Conservation (phyloP, 345 rosid genomes). For the Gynandropsis gynandra region DNA sequence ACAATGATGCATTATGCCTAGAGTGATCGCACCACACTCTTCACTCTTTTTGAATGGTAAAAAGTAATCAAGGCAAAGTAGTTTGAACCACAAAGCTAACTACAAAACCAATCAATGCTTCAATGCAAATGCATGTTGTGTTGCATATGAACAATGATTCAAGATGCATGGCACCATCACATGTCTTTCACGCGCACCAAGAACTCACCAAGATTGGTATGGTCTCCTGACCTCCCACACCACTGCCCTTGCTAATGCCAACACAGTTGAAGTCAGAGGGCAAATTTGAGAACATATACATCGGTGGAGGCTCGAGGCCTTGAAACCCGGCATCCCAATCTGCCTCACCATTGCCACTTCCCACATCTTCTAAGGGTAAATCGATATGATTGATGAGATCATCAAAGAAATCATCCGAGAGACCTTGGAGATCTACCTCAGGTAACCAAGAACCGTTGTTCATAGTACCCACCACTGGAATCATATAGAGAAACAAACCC, state of each 20-base stretch:
- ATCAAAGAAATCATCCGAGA: conserved; percentile 56
- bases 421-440: conserved; percentile 43
- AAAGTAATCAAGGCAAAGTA: neutral
- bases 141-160: neutral
- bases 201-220: conserved; percentile 37
- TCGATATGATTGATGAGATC: conserved; percentile 43
- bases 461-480: conserved; percentile 26
- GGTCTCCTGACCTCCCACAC: conserved; percentile 21
- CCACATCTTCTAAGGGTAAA: conserved; percentile 55
- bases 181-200: neutral
- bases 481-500: neutral
- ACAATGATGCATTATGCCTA: neutral
- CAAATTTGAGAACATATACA: conserved; percentile 39
- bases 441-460: conserved; percentile 39
- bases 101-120: no score
- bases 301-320: conserved; percentile 59
- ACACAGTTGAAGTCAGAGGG: conserved; percentile 28
- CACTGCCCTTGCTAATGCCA: conserved; percentile 14
- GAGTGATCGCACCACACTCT: no score
- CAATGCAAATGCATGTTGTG: no score
- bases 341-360: conserved; percentile 29
- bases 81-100: no score
- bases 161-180: neutral
- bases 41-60: neutral
- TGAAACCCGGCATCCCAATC: conserved; percentile 65